Evolutionary conservation across 345 rosid genomes (phyloP).

Genomic region (Physaria fendleri): DNA sequence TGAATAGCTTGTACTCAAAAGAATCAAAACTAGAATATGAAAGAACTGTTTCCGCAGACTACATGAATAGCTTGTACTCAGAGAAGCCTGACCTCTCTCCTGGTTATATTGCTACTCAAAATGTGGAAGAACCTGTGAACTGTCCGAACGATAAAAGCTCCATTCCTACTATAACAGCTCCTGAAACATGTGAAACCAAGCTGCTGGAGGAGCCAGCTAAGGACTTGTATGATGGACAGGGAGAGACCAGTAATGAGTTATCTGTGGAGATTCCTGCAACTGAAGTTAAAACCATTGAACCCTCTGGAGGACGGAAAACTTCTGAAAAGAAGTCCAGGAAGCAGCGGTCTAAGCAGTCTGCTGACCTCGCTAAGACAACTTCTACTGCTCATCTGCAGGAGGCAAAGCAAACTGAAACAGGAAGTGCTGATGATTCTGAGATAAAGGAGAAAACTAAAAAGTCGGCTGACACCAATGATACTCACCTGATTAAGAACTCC

Average conservation of each 20-base stretch:
- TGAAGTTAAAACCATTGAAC: slow-evolving; percentile 47
- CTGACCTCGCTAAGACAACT: slow-evolving; percentile 51
- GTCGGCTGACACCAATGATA: slow-evolving; percentile 31
- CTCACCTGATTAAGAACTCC: slow-evolving; percentile 29
- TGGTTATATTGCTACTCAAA: slow-evolving; percentile 21
- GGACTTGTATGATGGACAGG: slow-evolving; percentile 34
- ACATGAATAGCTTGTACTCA: slow-evolving; percentile 27
- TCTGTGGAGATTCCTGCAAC: slow-evolving; percentile 18
- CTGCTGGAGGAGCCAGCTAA: slow-evolving; percentile 15
- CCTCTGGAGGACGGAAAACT: slow-evolving; percentile 49
- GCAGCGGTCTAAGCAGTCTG: slow-evolving; percentile 55
- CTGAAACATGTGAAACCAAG: slow-evolving; percentile 31
- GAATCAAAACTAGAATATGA: slow-evolving; percentile 35
- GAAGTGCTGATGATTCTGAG: slow-evolving; percentile 31
- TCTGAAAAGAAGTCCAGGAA: slow-evolving; percentile 83
- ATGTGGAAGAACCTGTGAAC: slow-evolving; percentile 26
- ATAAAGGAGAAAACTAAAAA: slow-evolving; percentile 29
- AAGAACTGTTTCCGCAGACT: slow-evolving; percentile 31
- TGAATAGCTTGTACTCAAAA: slow-evolving; percentile 30
- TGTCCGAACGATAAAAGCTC: slow-evolving; percentile 29
- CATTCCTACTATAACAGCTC: slow-evolving; percentile 12
- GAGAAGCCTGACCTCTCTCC: slow-evolving; percentile 30
- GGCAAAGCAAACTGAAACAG: slow-evolving; percentile 41
- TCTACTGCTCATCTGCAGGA: slow-evolving; percentile 39
- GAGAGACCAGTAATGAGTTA: slow-evolving; percentile 29